phyloP scores from a whole-genome alignment of 192 early-diverging fungal species.

The Phlyctochytrium arcticum region DNA sequence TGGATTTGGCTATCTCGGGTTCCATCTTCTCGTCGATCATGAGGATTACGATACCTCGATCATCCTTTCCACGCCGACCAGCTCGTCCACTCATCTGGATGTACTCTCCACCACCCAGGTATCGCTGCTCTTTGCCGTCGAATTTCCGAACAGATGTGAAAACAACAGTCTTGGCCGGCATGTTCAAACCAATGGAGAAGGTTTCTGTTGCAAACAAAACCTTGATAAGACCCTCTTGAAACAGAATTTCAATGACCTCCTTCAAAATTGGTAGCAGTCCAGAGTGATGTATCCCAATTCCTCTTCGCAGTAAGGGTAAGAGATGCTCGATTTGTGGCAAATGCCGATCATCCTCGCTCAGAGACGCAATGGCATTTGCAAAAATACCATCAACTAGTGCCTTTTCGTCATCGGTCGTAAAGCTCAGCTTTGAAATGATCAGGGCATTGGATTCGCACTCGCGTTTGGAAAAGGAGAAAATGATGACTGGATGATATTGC shows the following conservation, averaged over 20 bases:
- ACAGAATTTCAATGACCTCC: slow-evolving; percentile 95
- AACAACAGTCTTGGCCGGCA: slow-evolving; percentile 98
- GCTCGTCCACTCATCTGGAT: slow-evolving; percentile 99
- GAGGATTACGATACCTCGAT: slow-evolving; percentile 93
- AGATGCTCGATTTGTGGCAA: slow-evolving; percentile 92
- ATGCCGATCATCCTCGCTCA: slow-evolving; percentile 84
- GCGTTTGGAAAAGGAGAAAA: slow-evolving; percentile 91
- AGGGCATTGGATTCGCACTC: slow-evolving; percentile 91
- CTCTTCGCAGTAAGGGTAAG: slow-evolving; percentile 83
- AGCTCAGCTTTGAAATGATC: slow-evolving; percentile 88
- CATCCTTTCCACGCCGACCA: slow-evolving; percentile 93
- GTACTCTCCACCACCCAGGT: slow-evolving; percentile 87
- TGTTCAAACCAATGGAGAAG: slow-evolving; percentile 98
- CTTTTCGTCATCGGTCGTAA: slow-evolving; percentile 81
- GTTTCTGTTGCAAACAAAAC: slow-evolving; percentile 99
- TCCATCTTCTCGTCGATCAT: slow-evolving; percentile 97
- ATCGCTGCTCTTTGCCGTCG: slow-evolving; percentile 84
- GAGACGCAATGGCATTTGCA: slow-evolving; percentile 75
- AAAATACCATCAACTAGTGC: slow-evolving; percentile 81
- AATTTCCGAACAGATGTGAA: slow-evolving; percentile 91
- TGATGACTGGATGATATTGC: slow-evolving; percentile 97
- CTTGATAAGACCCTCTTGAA: slow-evolving; percentile 95
- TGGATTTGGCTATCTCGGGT: slow-evolving; percentile 81
- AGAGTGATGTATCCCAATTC: slow-evolving; percentile 96
- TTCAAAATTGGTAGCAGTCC: slow-evolving; percentile 94